phyloP scores from a whole-genome alignment of 148 eudicot genomes.

The Hydrangea macrophylla region DNA sequence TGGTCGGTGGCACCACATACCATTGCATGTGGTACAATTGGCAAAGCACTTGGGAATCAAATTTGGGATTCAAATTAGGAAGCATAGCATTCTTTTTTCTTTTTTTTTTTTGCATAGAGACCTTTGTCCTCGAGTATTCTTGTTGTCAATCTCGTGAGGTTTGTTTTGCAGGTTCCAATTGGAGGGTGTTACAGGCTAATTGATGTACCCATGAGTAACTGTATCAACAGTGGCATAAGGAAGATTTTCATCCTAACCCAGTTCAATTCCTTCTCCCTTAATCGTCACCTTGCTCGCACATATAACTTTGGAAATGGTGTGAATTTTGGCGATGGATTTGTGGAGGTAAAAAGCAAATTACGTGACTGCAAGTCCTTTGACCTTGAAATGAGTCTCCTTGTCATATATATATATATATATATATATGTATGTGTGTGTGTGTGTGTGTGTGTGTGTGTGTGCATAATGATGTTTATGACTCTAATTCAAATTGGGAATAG shows the following conservation, averaged over 20 bases:
- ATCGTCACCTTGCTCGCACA: conserved; percentile 81
- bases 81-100: too few relatives aligned
- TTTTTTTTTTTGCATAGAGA: too few relatives aligned
- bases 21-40: too few relatives aligned
- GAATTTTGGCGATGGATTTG: conserved; percentile 87
- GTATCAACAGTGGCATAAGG: conserved; percentile 86
- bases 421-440: too few relatives aligned
- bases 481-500: conserved; percentile 26
- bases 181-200: conserved; percentile 96
- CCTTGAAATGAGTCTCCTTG: neutral
- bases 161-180: conserved; percentile 90
- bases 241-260: conserved; percentile 95
- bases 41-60: too few relatives aligned
- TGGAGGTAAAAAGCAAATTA: conserved; percentile 56
- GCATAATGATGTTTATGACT: too few relatives aligned
- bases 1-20: too few relatives aligned
- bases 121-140: too few relatives aligned
- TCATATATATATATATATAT: too few relatives aligned
- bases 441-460: too few relatives aligned
- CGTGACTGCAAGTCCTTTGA: neutral
- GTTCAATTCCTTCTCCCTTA: conserved; percentile 89
- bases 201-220: conserved; percentile 97
- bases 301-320: conserved; percentile 87
- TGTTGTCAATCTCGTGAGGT: too few relatives aligned
- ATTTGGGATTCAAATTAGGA: too few relatives aligned